Evolutionary conservation across 345 rosid species (phyloP).

Genomic region (Geranium brycei): DNA sequence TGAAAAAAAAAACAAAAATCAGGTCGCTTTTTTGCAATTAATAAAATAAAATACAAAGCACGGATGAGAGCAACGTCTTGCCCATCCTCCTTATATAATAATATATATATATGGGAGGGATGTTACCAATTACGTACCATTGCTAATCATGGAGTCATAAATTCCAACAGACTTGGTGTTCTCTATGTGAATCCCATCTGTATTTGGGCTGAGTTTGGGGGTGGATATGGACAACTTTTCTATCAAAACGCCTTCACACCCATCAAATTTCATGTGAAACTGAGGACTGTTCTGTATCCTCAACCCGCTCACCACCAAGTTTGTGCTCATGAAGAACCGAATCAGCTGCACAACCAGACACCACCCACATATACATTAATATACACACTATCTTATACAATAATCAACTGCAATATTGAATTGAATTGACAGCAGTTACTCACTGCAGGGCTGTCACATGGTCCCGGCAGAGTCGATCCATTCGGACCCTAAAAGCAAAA

Average conservation of each 20-base stretch:
- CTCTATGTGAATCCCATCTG: conserved; percentile 80
- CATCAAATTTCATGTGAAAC: conserved; percentile 91
- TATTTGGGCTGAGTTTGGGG: conserved; percentile 91
- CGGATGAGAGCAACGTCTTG: no score
- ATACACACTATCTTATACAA: no score
- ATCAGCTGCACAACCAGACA: conserved; percentile 41
- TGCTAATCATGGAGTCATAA: conserved; percentile 61
- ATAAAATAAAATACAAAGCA: no score
- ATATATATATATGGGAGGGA: no score
- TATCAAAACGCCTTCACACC: conserved; percentile 71
- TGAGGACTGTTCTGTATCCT: conserved; percentile 87
- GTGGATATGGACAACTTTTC: conserved; percentile 54
- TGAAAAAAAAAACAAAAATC: no score
- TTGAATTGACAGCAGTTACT: conserved; percentile 14
- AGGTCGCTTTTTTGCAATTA: no score
- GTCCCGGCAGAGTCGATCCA: conserved; percentile 44
- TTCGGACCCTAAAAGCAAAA: conserved; percentile 43
- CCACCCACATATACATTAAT: no score
- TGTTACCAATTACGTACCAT: conserved; percentile 39
- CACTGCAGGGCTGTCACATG: conserved; percentile 85
- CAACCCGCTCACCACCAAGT: conserved; percentile 51
- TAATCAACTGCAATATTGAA: background rate
- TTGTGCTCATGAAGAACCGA: conserved; percentile 91
- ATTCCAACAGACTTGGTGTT: conserved; percentile 70
- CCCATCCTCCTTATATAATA: no score